These are phyloP conservation scores for Beauveria varroae DNA, from an alignment of 2,329 filamentous ascomycete species.

Conservation along the genomic window DNA sequence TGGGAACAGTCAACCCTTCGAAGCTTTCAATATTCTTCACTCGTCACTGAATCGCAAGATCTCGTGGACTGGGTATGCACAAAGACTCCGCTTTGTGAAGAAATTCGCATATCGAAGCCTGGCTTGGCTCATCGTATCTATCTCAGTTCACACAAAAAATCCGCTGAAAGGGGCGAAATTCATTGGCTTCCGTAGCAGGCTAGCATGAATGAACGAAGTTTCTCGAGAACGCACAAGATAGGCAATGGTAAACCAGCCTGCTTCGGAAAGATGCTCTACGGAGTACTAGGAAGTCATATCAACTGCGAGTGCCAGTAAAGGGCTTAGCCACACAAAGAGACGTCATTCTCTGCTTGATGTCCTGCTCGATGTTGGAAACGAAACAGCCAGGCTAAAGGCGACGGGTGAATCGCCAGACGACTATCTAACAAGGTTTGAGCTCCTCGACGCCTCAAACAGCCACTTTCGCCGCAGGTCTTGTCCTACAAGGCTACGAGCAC, in stretches of 20 bases:
- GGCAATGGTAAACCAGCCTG: neutral
- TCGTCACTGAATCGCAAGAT: too few relatives aligned
- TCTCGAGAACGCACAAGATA: neutral
- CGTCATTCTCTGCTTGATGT: neutral
- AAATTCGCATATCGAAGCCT: too few relatives aligned
- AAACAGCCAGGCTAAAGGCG: neutral
- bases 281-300: neutral
- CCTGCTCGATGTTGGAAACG: neutral
- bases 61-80: too few relatives aligned
- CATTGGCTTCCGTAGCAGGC: neutral
- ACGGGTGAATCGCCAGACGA: neutral
- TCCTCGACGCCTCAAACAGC: neutral
- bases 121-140: neutral
- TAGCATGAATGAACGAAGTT: neutral
- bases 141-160: neutral
- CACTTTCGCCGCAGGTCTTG: neutral
- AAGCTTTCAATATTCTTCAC: too few relatives aligned
- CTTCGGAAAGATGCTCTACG: neutral
- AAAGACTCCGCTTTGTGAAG: too few relatives aligned
- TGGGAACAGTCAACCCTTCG: too few relatives aligned
- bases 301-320: neutral
- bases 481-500: neutral
- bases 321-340: neutral
- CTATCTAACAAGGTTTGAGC: neutral
- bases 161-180: neutral